phyloP scores from a whole-genome alignment of 225 moss, liverwort and hornwort species.

The Straminergon stramineum region DNA sequence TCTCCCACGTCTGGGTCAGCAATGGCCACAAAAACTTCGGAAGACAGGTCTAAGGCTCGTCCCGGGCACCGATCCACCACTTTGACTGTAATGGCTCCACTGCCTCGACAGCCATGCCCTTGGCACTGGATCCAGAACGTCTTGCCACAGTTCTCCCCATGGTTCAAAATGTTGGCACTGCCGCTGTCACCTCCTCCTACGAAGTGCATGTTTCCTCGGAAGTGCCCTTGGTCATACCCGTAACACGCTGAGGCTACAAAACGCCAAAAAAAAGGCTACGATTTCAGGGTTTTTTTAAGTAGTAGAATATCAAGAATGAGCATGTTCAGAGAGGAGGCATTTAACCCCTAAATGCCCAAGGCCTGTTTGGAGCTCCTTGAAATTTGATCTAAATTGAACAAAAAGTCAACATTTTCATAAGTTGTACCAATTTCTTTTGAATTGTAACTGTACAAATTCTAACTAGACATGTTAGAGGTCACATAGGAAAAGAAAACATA shows the following conservation, averaged over 20 bases:
- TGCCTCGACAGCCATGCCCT: slow-evolving; percentile 6
- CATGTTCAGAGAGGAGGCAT: neutral
- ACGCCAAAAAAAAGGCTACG: neutral
- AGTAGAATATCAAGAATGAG: neutral
- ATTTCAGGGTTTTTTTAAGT: neutral
- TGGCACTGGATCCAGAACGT: slow-evolving; percentile 5
- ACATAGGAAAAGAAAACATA: too few species aligned
- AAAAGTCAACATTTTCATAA: too few species aligned
- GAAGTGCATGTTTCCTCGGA: neutral
- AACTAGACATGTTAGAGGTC: too few species aligned
- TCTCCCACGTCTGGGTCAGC: neutral
- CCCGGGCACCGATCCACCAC: slow-evolving; percentile 18
- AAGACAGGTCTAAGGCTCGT: slow-evolving; percentile 30
- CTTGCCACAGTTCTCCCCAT: neutral
- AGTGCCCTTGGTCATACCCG: neutral
- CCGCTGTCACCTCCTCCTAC: slow-evolving; percentile 27
- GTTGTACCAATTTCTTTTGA: too few species aligned
- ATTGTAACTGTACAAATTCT: too few species aligned
- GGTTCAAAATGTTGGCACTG: slow-evolving; percentile 10
- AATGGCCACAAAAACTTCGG: neutral
- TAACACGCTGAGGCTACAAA: slow-evolving; percentile 13
- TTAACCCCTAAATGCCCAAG: too few species aligned
- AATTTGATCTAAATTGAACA: too few species aligned
- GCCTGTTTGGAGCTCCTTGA: too few species aligned
- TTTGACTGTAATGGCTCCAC: neutral